Conservation (phyloP, 306 rosid genomes). For the Pueraria montana region DNA sequence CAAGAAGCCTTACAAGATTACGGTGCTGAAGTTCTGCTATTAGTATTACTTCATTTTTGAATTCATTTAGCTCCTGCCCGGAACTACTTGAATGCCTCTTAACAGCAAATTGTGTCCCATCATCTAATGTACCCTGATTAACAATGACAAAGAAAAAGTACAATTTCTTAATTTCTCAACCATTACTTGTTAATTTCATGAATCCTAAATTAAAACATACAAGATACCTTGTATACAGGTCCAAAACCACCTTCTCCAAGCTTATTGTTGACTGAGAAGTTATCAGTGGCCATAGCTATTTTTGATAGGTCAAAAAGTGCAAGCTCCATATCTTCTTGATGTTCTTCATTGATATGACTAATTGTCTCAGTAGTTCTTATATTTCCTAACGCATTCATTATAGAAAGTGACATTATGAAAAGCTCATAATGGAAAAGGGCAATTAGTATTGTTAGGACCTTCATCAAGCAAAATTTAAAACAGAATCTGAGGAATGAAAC, state of each 20-base stretch:
- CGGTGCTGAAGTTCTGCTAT: no score
- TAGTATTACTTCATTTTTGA: no score
- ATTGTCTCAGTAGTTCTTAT: not conserved
- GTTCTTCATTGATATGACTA: conserved; percentile 34
- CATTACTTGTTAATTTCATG: not conserved
- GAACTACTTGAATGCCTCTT: conserved; percentile 39
- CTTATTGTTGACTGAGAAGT: conserved; percentile 44
- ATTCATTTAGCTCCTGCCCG: not conserved
- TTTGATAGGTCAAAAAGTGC: conserved; percentile 47
- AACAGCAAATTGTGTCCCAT: conserved; percentile 28
- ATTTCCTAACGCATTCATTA: not conserved
- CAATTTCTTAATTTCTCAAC: not conserved
- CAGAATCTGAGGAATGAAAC: not conserved
- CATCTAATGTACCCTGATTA: conserved; percentile 19
- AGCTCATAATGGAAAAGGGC: not conserved
- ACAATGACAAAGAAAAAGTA: not conserved
- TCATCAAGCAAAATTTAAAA: not conserved
- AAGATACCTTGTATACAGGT: no score
- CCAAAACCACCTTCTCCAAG: no score
- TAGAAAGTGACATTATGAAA: not conserved
- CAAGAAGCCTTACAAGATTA: no score
- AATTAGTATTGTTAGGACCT: not conserved
- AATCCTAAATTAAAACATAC: not conserved
- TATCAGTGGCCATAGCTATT: conserved; percentile 46
- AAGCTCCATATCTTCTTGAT: conserved; percentile 51